Evolutionary conservation across 2,329 filamentous ascomycete genomes (phyloP).

Genomic region (Verticillium zaregamsianum): DNA sequence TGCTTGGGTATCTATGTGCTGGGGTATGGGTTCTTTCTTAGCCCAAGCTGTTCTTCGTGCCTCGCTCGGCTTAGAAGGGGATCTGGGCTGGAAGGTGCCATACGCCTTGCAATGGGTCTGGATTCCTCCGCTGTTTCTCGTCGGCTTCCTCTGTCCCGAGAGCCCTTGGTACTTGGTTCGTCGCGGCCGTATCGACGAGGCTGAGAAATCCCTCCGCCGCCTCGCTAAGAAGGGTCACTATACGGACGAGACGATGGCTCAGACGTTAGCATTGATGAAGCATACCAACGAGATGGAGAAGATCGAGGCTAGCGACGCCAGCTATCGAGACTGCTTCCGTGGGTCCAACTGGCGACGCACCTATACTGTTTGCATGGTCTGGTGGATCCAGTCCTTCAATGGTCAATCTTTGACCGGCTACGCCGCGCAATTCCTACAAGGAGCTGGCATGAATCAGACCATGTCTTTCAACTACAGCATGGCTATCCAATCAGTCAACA

Average conservation of each 20-base stretch:
- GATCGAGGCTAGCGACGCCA: slow-evolving; percentile 23
- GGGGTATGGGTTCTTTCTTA: slow-evolving; percentile 35
- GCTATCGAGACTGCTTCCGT: slow-evolving; percentile 37
- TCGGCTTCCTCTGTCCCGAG: slow-evolving; percentile 33
- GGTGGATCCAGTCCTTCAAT: slow-evolving; percentile 21
- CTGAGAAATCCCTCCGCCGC: slow-evolving; percentile 23
- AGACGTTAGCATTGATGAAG: slow-evolving; percentile 35
- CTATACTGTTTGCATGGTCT: slow-evolving; percentile 27
- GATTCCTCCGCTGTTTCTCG: slow-evolving; percentile 31
- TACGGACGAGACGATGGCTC: slow-evolving; percentile 22
- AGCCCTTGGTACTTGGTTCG: slow-evolving; percentile 43
- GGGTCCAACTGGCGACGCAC: slow-evolving; percentile 34
- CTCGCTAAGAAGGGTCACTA: slow-evolving; percentile 9
- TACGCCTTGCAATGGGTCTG: slow-evolving; percentile 42
- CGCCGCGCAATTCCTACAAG: slow-evolving; percentile 30
- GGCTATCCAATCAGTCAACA: slow-evolving; percentile 33
- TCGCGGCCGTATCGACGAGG: slow-evolving; percentile 27
- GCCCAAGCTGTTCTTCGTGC: slow-evolving; percentile 32
- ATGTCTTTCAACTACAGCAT: slow-evolving; percentile 23
- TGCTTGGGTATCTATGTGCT: slow-evolving; percentile 36
- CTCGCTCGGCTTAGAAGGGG: slow-evolving; percentile 23
- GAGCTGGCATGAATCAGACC: slow-evolving; percentile 23
- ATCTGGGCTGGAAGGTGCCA: slow-evolving; percentile 38
- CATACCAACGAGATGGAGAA: slow-evolving; percentile 35
- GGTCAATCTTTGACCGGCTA: slow-evolving; percentile 26